Percentiles rank a stretch among this genome's conserved stretches.
Conservation (phyloP, 1,284 basidiomycete species). For the Tilletia indica region DNA sequence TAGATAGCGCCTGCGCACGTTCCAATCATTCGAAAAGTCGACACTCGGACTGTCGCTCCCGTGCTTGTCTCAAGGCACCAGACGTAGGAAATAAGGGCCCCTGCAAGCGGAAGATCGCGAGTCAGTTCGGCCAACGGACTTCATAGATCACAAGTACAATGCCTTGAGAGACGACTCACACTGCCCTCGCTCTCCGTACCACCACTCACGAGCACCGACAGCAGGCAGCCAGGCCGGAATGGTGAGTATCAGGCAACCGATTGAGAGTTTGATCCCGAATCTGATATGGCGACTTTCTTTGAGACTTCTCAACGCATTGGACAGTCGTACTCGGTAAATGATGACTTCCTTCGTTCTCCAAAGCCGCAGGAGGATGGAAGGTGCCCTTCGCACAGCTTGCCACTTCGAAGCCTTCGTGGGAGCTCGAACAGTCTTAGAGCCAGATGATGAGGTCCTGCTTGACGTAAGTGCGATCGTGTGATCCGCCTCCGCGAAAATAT, state of each 20-base stretch:
- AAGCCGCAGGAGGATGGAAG: neutral
- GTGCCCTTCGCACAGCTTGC: neutral
- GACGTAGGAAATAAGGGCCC: constrained; percentile 54
- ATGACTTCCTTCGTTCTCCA: constrained; percentile 3
- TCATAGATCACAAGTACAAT: neutral
- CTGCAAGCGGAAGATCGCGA: neutral
- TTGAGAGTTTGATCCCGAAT: constrained; percentile 58
- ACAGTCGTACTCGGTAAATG: constrained; percentile 28
- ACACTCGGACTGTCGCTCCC: constrained; percentile 59
- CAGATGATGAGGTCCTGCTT: too few relatives aligned
- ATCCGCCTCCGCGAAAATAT: constrained; percentile 8
- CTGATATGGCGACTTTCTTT: constrained; percentile 58
- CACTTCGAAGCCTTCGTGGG: too few relatives aligned
- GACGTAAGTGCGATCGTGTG: neutral
- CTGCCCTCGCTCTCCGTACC: constrained; percentile 54
- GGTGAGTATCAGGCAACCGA: constrained; percentile 57
- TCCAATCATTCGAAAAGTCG: constrained; percentile 58
- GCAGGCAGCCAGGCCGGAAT: constrained; percentile 56
- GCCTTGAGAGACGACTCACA: constrained; percentile 39
- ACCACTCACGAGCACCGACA: constrained; percentile 54
- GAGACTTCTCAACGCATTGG: constrained; percentile 28
- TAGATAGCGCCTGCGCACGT: constrained; percentile 58
- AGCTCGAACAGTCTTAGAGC: too few relatives aligned
- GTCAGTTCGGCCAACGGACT: neutral
- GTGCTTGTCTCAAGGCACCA: constrained; percentile 60